phyloP scores from a whole-genome alignment of 768 basidiomycete genomes.

The Mycena maculata region DNA sequence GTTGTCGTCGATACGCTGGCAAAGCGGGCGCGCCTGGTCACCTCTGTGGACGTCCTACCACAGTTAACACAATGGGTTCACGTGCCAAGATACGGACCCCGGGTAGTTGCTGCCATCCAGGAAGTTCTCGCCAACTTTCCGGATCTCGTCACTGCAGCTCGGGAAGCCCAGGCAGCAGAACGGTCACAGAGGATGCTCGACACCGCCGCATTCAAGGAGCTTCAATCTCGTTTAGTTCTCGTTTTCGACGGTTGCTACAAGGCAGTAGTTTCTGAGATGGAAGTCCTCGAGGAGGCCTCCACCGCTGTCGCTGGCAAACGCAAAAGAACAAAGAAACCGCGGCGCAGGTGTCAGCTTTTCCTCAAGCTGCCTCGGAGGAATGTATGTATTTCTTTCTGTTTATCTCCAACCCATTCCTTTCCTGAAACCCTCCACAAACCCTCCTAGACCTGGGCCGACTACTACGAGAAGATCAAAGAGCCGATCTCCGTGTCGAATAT shows the following conservation, averaged over 20 bases:
- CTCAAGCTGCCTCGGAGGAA: background rate
- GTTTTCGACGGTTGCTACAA: conserved; percentile 24
- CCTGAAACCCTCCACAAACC: no score
- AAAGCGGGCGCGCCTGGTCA: conserved; percentile 10
- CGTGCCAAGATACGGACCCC: background rate
- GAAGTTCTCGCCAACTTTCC: conserved; percentile 2
- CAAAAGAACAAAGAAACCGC: background rate
- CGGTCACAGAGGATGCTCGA: background rate
- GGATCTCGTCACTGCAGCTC: conserved; percentile 3
- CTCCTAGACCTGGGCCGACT: background rate
- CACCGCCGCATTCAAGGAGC: conserved; percentile 9
- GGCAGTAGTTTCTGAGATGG: background rate
- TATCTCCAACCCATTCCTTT: no score
- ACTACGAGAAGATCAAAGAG: background rate
- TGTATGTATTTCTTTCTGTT: background rate
- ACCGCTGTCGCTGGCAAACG: background rate
- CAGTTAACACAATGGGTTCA: conserved; percentile 10
- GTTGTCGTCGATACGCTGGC: conserved; percentile 19
- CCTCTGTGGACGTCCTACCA: background rate
- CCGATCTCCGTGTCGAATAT: background rate
- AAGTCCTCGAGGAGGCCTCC: background rate
- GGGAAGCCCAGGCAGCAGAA: conserved; percentile 2
- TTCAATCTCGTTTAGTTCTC: background rate
- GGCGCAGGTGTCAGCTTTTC: background rate
- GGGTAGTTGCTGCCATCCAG: background rate